Evolutionary conservation across 805 yeast species (phyloP), one percentile per base, ranked within the genome.

Genomic region (Pichia nanzhaoensis): DNA sequence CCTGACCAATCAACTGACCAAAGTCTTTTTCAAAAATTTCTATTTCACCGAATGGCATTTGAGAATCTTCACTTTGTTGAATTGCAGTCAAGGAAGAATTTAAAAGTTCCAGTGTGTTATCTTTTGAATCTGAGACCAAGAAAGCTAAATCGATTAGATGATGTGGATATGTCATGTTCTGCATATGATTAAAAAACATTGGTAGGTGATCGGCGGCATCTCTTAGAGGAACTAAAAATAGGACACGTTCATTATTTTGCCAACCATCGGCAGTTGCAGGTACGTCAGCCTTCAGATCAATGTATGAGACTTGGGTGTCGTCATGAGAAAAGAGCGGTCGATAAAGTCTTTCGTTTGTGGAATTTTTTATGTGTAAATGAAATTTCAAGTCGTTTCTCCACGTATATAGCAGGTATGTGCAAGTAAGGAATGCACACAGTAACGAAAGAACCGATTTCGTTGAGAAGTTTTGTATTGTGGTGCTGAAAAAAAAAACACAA

Each of bases 1-100:
- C 84, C 67, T 91, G 98, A 47, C 97, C 96, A 51, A 91, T 83
- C 38, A 77, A 76, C 61, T 90, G 96, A 37, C 97, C 97, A 60
- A 90, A 90, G 65, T 91, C 96, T 60, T 87, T 90, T 63, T 87
- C 93, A 61, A 69, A 88, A 42, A 89, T 87, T 62, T 88, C 95
- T 44, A 88, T 85, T 54, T 80, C 79, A 31, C 96, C 95, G 64
- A 85, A 86, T 49, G 81, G 75, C 69, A 75, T 69, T n/a, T 68
- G 47, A 18, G 66, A 64, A 66, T 86, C 82, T 20, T 77, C 72
- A 54, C 81, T 78, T 34, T 68, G 69, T 66, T 91, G 98, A 34
- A 85, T 69, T 21, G 67, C 77, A 68, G 20, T 66, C 77, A 90
- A 27, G 14, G 40, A 39, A 66, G 54, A 77, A 75, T 24, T 66